Evolutionary conservation across 2,329 filamentous ascomycete genomes (phyloP).

Genomic region (Zalaria obscura): DNA sequence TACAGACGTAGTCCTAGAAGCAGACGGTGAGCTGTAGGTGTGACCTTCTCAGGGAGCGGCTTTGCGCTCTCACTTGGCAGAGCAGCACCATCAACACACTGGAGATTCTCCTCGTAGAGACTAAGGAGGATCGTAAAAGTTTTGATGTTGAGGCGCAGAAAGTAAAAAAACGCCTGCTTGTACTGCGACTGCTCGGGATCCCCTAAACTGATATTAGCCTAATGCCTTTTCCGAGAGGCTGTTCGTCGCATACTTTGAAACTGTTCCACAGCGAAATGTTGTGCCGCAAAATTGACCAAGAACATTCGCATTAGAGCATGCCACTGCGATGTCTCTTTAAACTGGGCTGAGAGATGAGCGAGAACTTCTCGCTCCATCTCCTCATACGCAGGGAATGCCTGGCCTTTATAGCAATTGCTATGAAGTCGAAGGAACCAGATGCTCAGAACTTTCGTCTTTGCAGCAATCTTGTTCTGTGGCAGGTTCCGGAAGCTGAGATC

Average conservation of each 20-base stretch:
- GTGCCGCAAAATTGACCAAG: slow-evolving; percentile 74
- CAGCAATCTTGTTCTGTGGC: slow-evolving; percentile 32
- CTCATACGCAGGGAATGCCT: slow-evolving; percentile 57
- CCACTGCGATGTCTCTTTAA: slow-evolving; percentile 54
- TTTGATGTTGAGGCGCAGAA: slow-evolving; percentile 63
- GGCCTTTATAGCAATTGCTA: slow-evolving; percentile 67
- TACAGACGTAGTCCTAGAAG: slow-evolving; percentile 53
- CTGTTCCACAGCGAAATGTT: slow-evolving; percentile 52
- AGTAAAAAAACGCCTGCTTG: slow-evolving; percentile 39
- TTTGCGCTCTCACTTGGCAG: slow-evolving; percentile 4
- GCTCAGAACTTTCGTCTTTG: slow-evolving; percentile 46
- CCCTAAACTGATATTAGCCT: background rate
- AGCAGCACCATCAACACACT: background rate
- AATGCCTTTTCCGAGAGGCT: background rate
- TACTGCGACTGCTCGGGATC: slow-evolving; percentile 13
- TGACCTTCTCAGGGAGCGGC: slow-evolving; percentile 36
- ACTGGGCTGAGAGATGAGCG: slow-evolving; percentile 56
- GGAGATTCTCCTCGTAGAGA: slow-evolving; percentile 44
- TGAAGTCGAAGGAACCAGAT: slow-evolving; percentile 80
- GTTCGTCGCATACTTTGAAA: slow-evolving; percentile 39
- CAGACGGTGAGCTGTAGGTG: slow-evolving; percentile 44
- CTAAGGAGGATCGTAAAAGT: slow-evolving; percentile 61
- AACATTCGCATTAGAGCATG: slow-evolving; percentile 63
- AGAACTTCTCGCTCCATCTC: slow-evolving; percentile 80
- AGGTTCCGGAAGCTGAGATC: slow-evolving; percentile 31